Evolutionary conservation across 352 stramenopile species (phyloP), one percentile per base, ranked within the genome.

Genomic region (Hyaloperonospora arabidopsidis): DNA sequence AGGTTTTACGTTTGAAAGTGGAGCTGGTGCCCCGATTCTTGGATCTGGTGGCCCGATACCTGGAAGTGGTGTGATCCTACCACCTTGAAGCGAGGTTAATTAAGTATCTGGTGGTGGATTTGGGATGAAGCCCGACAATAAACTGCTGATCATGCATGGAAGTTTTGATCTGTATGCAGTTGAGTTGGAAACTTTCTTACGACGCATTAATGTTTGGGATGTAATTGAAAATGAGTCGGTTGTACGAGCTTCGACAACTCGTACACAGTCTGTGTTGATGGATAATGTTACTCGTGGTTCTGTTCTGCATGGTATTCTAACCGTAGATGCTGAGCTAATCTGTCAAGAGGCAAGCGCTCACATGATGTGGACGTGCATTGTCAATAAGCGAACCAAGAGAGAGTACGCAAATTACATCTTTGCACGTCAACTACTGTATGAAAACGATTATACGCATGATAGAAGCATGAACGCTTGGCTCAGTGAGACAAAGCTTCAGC

Each of bases 371-470:
- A 39, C 1, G 11, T 14, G 17, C 1, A 48, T 59, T 23, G 52
- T 59, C 0, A 25, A 59, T 17, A 52, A 52, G 10, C 52, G 46
- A 17, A 58, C 52, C 6, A 52, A 58, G 5, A 15, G 22, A 14
- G 23, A 56, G 17, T 62, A 62, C 5, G 41, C 54, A 5, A 62
- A 56, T 5, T 61, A 59, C 21, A 54, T 59, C 7, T 59, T 59
- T 8, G 35, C 36, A 14, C 22, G 23, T 2, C 18, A 45, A 17
- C 14, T 17, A 8, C 32, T 60, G 4, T 45, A 45, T 32, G 36
- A 45, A 3, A 54, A 54, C 19, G 17, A 14, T 6, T 60, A 54
- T 32, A 54, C 53, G 0, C 18, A n/a, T 5, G 53, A 60, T 7
- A 32, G 25, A 8, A 32, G 8, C 25, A 10, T 32, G 0, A 32